phyloP scores from a whole-genome alignment of 2,329 filamentous ascomycete species.

The Penicillium glabrum region DNA sequence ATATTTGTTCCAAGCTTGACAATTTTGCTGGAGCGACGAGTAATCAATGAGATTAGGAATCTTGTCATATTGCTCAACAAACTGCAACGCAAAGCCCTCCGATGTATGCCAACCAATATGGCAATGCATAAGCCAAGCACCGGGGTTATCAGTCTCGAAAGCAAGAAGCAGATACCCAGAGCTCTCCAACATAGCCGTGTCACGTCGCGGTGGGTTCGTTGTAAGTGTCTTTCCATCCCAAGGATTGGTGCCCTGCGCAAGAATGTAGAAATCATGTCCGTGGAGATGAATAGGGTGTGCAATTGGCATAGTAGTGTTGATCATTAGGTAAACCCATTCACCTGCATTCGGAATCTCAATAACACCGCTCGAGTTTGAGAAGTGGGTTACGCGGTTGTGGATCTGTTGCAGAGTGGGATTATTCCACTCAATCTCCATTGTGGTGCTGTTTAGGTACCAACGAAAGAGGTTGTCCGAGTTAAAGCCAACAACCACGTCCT shows the following conservation, averaged over 20 bases:
- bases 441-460: slow-evolving; percentile 51
- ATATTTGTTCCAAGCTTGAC: no score
- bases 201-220: background rate
- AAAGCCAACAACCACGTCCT: background rate
- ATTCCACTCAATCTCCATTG: slow-evolving; percentile 29
- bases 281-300: slow-evolving; percentile 11
- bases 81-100: slow-evolving; percentile 9
- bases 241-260: background rate
- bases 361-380: background rate
- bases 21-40: no score
- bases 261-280: slow-evolving; percentile 7
- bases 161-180: slow-evolving; percentile 2
- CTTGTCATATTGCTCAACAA: slow-evolving; percentile 2
- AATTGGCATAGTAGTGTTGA: slow-evolving; percentile 1
- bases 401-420: slow-evolving; percentile 6
- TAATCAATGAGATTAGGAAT: no score
- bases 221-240: background rate
- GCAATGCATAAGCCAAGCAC: slow-evolving; percentile 14
- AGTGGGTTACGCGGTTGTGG: slow-evolving; percentile 15
- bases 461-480: slow-evolving; percentile 14
- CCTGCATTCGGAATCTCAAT: background rate
- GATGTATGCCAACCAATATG: slow-evolving; percentile 15
- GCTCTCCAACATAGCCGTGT: slow-evolving; percentile 3
- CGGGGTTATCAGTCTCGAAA: slow-evolving; percentile 11
- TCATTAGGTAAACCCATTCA: slow-evolving; percentile 4